phyloP scores from a whole-genome alignment of 371 early-diverging fungal genomes.

The Fennellomyces sp. region DNA sequence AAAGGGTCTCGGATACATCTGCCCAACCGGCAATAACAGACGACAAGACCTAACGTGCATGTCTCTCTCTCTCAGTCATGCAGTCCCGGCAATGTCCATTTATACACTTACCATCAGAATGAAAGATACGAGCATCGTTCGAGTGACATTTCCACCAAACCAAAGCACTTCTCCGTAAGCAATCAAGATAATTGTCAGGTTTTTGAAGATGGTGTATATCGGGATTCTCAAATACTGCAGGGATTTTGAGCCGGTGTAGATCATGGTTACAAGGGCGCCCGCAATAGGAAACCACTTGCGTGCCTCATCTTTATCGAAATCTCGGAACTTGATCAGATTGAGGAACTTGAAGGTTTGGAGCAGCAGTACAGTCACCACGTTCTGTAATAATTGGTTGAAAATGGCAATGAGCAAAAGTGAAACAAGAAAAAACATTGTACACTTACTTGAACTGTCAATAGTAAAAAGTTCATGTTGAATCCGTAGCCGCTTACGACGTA shows the following conservation, averaged over 20 bases:
- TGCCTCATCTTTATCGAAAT: slow-evolving; percentile 69
- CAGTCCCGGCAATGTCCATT: too few species aligned
- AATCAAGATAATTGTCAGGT: slow-evolving; percentile 96
- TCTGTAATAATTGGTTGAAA: slow-evolving; percentile 23
- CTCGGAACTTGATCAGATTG: slow-evolving; percentile 70
- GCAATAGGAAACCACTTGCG: slow-evolving; percentile 91
- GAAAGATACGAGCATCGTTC: slow-evolving; percentile 85
- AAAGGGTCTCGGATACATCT: slow-evolving; percentile 63
- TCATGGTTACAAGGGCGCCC: slow-evolving; percentile 89
- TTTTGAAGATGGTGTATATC: slow-evolving; percentile 98
- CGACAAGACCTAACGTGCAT: slow-evolving; percentile 66
- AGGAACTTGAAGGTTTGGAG: slow-evolving; percentile 60
- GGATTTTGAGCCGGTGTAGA: slow-evolving; percentile 96
- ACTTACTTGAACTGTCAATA: slow-evolving; percentile 85
- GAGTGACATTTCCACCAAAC: slow-evolving; percentile 80
- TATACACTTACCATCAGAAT: slow-evolving; percentile 86
- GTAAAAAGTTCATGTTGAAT: slow-evolving; percentile 90
- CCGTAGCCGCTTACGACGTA: slow-evolving; percentile 86
- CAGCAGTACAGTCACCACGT: slow-evolving; percentile 40
- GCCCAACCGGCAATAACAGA: slow-evolving; percentile 90
- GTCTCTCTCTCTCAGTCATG: neutral
- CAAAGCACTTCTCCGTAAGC: slow-evolving; percentile 93
- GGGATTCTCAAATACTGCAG: slow-evolving; percentile 93
- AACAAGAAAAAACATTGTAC: neutral
- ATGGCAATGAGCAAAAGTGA: neutral